Base-by-base conservation (phyloP, 108 stramenopile species). In the Stephanodiscus triporus region DNA sequence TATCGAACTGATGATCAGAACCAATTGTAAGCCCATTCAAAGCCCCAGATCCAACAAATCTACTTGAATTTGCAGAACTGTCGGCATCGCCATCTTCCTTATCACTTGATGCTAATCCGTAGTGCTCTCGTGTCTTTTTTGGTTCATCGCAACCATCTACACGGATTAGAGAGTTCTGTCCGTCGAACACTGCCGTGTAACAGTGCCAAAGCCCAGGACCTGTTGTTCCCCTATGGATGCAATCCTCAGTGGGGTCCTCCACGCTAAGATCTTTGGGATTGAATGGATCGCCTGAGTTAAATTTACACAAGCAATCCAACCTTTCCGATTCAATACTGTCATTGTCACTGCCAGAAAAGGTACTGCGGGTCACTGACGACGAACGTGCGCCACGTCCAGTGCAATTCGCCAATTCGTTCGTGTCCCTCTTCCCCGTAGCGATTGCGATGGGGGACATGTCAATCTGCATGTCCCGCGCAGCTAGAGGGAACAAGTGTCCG, bases 171-270 rank as follows among this genome's bases (percentile, higher is more conserved):
- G 72, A 73, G 17, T 73, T 56, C 30, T 20, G 4, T 23, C 91
- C 93, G 49, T 94, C 91, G 75, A 91, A 86, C 11, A 94, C 72
- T 30, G 85, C 86, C 13, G 70, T 64, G 57, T 94, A 94, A 56
- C 89, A 89, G 68, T 92, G 93, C 93, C 93, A 94, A 20, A 59
- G 63, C 10, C 93, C 93, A 16, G 93, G 93, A 34, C 89, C 89
- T 23, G 68, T 74, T 9, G 37, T 43, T 2, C 93, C 93, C 45
- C 89, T 77, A 62, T 69, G 66, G 11, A 88, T 72, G 26, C 72
- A 60, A 24, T 66, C 84, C 29, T 78, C 74, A 9, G 58, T 72
- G n/a, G 85, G 75, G 9, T 72, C 70, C 10, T 77, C 48, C 57
- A 72, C 58, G 24, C 50, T 42, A 14, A 61, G 47, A 68, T 79